Evolutionary conservation across 495 filamentous ascomycete species (phyloP).

Genomic region (Clavariopsis aquatica): DNA sequence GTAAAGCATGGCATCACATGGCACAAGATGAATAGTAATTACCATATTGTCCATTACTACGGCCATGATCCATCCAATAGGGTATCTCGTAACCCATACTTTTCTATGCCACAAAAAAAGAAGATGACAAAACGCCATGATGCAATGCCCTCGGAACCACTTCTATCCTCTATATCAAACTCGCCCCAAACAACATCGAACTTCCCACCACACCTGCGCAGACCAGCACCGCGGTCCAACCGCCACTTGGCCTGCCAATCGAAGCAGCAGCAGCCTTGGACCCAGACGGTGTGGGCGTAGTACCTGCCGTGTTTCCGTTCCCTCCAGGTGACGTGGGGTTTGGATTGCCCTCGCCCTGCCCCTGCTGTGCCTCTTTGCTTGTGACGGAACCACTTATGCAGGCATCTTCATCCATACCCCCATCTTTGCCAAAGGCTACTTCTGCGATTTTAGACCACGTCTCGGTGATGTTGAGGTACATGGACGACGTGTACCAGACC

Average conservation of each 20-base stretch:
- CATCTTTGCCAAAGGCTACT: slow-evolving; percentile 30
- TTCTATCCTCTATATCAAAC: slow-evolving; percentile 8
- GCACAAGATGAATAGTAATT: too few relatives aligned
- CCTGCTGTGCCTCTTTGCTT: slow-evolving; percentile 21
- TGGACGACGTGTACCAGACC: slow-evolving; percentile 25
- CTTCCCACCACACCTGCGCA: slow-evolving; percentile 13
- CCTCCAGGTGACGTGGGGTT: neutral
- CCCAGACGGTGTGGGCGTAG: neutral
- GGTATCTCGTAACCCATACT: too few relatives aligned
- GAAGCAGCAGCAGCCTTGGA: slow-evolving; percentile 23
- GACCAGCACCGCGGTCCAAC: slow-evolving; percentile 18
- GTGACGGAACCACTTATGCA: slow-evolving; percentile 28
- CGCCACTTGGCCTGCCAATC: neutral
- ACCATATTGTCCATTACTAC: too few relatives aligned
- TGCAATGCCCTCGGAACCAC: too few relatives aligned
- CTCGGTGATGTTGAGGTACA: slow-evolving; percentile 26
- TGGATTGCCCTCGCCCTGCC: slow-evolving; percentile 22
- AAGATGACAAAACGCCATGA: too few relatives aligned
- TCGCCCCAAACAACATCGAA: slow-evolving; percentile 25
- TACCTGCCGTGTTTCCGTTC: neutral
- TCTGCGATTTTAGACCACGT: slow-evolving; percentile 30
- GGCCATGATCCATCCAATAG: too few relatives aligned
- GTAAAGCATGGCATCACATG: too few relatives aligned
- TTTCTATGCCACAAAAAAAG: too few relatives aligned
- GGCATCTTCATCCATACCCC: slow-evolving; percentile 20